Percentiles rank a stretch among this genome's conserved stretches.
These are phyloP conservation scores for Candida dajiaensis DNA, from an alignment of 805 yeast species.

Conservation along the genomic window DNA sequence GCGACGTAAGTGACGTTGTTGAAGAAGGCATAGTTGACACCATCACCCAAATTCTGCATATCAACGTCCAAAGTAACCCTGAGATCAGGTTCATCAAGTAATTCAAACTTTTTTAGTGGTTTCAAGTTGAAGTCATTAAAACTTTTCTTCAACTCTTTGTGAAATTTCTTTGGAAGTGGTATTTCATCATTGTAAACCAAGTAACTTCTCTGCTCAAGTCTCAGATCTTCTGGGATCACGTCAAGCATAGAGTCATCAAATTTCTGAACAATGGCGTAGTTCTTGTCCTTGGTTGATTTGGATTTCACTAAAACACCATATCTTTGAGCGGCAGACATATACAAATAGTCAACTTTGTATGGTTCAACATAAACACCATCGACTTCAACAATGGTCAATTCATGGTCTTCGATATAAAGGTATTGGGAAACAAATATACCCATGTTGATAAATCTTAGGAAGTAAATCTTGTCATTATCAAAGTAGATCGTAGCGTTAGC, in stretches of 20 bases:
- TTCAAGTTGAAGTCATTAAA: conserved; percentile 32
- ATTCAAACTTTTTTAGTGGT: conserved; percentile 37
- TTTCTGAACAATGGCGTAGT: conserved; percentile 56
- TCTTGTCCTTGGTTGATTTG: conserved; percentile 35
- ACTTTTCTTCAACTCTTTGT: conserved; percentile 9
- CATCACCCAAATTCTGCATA: conserved; percentile 69
- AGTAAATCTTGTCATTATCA: conserved; percentile 54
- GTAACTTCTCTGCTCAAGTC: conserved; percentile 48
- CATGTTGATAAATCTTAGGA: conserved; percentile 56
- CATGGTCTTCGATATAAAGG: conserved; percentile 62
- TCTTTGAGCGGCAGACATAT: conserved; percentile 78
- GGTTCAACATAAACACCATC: conserved; percentile 65
- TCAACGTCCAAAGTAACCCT: conserved; percentile 51
- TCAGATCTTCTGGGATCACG: conserved; percentile 52
- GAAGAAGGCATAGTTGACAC: conserved; percentile 73
- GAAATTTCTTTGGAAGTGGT: conserved; percentile 24
- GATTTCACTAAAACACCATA: conserved; percentile 63
- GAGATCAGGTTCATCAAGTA: conserved; percentile 57
- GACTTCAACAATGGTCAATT: conserved; percentile 63
- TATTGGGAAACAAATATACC: conserved; percentile 76
- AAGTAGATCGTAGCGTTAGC: conserved; percentile 50
- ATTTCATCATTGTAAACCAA: conserved; percentile 41
- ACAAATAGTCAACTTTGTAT: conserved; percentile 45
- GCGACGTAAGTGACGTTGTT: conserved; percentile 56
- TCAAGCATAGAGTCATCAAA: conserved; percentile 69